Evolutionary conservation across 768 basidiomycete species (phyloP).

Genomic region (Lactarius evosmus): DNA sequence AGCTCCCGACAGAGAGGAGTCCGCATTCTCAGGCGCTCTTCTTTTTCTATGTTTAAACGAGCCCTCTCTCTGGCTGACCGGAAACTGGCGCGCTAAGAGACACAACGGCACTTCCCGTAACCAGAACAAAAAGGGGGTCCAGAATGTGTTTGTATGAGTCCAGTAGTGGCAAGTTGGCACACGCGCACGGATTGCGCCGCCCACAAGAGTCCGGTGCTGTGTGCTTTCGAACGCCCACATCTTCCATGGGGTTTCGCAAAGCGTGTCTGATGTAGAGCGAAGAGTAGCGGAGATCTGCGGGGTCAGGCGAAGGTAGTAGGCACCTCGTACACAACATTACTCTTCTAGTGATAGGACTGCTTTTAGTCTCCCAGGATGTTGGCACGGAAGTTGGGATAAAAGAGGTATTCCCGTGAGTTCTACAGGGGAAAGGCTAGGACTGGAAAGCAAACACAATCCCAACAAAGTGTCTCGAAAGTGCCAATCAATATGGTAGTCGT

Average conservation of each 20-base stretch:
- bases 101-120: neutral
- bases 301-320: neutral
- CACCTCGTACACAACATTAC: neutral
- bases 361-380: neutral
- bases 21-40: no score
- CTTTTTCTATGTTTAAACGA: no score
- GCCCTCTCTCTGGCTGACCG: no score
- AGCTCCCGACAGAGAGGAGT: no score
- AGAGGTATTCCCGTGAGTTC: neutral
- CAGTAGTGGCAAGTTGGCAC: neutral
- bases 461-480: neutral
- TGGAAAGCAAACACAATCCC: neutral
- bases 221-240: neutral
- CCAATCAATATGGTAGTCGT: no score
- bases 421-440: neutral
- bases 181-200: neutral
- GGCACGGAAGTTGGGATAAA: neutral
- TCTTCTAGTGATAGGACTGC: no score
- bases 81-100: neutral
- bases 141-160: neutral
- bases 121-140: neutral
- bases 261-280: neutral
- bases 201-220: neutral
- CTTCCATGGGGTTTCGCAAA: neutral
- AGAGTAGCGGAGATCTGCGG: neutral